Evolutionary conservation across 768 basidiomycete genomes (phyloP).

Genomic region (Paxillus ammoniavirescens): DNA sequence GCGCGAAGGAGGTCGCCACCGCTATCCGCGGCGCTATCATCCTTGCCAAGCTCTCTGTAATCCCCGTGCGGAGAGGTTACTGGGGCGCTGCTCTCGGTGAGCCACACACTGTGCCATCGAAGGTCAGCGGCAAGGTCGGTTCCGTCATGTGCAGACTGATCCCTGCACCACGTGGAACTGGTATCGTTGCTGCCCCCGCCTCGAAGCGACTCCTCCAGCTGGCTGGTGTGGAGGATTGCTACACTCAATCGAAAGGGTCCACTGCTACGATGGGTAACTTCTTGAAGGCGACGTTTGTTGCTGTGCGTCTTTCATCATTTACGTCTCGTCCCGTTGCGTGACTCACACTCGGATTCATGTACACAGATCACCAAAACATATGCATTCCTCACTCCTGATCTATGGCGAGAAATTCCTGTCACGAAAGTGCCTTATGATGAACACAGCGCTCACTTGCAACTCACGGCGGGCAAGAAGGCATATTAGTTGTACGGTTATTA

Average conservation of each 20-base stretch:
- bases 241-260: constrained; percentile 97
- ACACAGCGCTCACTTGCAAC: constrained; percentile 88
- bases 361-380: constrained; percentile 95
- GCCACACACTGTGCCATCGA: constrained; percentile 98
- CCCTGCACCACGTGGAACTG: constrained; percentile 97
- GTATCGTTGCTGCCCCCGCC: constrained; percentile 98
- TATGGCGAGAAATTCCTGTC: constrained; percentile 93
- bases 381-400: constrained; percentile 95
- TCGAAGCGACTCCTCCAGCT: constrained; percentile 95
- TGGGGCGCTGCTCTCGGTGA: constrained; percentile 99
- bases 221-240: constrained; percentile 96
- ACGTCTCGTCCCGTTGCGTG: neutral
- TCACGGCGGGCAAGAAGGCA: constrained; percentile 73
- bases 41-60: constrained; percentile 95
- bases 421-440: constrained; percentile 93
- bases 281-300: constrained; percentile 95
- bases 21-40: constrained; percentile 99
- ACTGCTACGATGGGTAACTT: constrained; percentile 99
- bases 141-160: constrained; percentile 99
- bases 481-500: constrained; percentile 40
- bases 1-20: constrained; percentile 99
- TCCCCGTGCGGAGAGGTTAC: constrained; percentile 98
- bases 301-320: constrained; percentile 49
- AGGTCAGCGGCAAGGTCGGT: constrained; percentile 97
- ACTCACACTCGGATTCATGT: constrained; percentile 3